Evolutionary conservation across 2,329 filamentous ascomycete genomes (phyloP).

Genomic region (Stagonosporopsis tanaceti): DNA sequence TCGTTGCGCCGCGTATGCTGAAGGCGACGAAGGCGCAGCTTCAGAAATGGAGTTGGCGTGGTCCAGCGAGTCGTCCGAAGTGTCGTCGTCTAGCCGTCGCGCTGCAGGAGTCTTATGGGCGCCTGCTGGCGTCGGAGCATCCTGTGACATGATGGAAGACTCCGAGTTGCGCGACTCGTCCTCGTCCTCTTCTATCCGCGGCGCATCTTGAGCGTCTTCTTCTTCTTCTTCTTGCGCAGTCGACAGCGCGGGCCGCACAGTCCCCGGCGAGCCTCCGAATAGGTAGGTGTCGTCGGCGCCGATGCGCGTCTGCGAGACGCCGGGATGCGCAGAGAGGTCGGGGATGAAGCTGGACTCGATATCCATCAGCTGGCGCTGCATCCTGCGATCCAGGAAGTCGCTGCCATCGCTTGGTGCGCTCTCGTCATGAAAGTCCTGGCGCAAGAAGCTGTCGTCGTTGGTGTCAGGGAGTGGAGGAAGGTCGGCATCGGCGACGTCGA

Average conservation of each 20-base stretch:
- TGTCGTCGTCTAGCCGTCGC: slow-evolving; percentile 28
- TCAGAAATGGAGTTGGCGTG: slow-evolving; percentile 42
- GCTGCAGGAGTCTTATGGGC: slow-evolving; percentile 54
- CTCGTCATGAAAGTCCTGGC: slow-evolving; percentile 40
- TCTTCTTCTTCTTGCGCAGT: slow-evolving; percentile 16
- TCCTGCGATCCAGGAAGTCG: slow-evolving; percentile 64
- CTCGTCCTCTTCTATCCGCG: slow-evolving; percentile 14
- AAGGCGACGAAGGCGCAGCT: slow-evolving; percentile 53
- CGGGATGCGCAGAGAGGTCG: slow-evolving; percentile 55
- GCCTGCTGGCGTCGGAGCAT: slow-evolving; percentile 50
- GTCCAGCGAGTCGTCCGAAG: slow-evolving; percentile 37
- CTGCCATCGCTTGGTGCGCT: slow-evolving; percentile 49
- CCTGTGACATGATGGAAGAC: slow-evolving; percentile 41
- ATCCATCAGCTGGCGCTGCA: slow-evolving; percentile 67
- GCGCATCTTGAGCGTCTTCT: slow-evolving; percentile 11
- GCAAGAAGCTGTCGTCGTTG: slow-evolving; percentile 52
- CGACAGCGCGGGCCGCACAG: slow-evolving; percentile 32
- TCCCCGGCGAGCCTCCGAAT: slow-evolving; percentile 51
- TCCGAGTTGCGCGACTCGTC: slow-evolving; percentile 29
- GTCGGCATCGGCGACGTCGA: slow-evolving; percentile 48
- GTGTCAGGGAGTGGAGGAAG: slow-evolving; percentile 52
- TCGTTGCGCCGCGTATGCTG: slow-evolving; percentile 52
- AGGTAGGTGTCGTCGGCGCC: slow-evolving; percentile 58
- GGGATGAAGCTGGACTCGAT: slow-evolving; percentile 71
- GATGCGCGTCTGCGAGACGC: slow-evolving; percentile 30